Percentiles rank a stretch among this genome's conserved stretches.
phyloP scores from a whole-genome alignment of 805 yeast species.

The Schizosaccharomyces japonicus region DNA sequence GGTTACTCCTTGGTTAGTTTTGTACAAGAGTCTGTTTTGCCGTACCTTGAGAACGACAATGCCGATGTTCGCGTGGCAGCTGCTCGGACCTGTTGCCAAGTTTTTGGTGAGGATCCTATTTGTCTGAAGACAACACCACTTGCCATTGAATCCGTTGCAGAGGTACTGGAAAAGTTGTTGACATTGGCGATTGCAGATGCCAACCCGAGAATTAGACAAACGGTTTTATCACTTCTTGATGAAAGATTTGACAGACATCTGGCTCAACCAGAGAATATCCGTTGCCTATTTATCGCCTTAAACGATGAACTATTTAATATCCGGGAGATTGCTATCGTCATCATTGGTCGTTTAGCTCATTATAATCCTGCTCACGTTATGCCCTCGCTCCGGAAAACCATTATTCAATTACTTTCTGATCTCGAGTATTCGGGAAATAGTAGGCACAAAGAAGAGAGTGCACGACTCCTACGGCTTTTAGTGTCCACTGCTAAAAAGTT shows the following conservation, averaged over 20 bases:
- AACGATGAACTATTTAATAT: constrained; percentile 78
- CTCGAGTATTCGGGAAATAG: constrained; percentile 60
- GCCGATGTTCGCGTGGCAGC: constrained; percentile 65
- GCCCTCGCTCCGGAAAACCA: constrained; percentile 68
- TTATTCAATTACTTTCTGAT: constrained; percentile 65
- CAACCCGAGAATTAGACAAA: constrained; percentile 52
- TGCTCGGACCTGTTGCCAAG: constrained; percentile 54
- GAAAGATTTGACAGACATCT: constrained; percentile 69
- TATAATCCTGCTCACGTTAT: constrained; percentile 89
- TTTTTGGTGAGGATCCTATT: constrained; percentile 57
- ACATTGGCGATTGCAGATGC: constrained; percentile 77
- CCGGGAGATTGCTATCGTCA: constrained; percentile 51
- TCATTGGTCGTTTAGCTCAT: constrained; percentile 61
- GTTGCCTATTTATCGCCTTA: constrained; percentile 61
- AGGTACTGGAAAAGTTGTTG: constrained; percentile 56
- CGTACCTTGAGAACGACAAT: constrained; percentile 59
- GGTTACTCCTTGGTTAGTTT: constrained; percentile 64
- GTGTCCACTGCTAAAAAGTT: constrained; percentile 58
- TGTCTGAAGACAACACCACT: constrained; percentile 59
- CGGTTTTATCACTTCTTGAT: constrained; percentile 49
- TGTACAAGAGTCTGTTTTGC: constrained; percentile 57
- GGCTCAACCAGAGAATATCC: constrained; percentile 79
- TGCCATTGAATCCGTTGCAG: constrained; percentile 60
- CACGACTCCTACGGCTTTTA: constrained; percentile 44
- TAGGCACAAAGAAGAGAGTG: constrained; percentile 66